Evolutionary conservation across 306 rosid genomes (phyloP), one percentile per base, ranked within the genome.

Genomic region (Corylus heterophylla): DNA sequence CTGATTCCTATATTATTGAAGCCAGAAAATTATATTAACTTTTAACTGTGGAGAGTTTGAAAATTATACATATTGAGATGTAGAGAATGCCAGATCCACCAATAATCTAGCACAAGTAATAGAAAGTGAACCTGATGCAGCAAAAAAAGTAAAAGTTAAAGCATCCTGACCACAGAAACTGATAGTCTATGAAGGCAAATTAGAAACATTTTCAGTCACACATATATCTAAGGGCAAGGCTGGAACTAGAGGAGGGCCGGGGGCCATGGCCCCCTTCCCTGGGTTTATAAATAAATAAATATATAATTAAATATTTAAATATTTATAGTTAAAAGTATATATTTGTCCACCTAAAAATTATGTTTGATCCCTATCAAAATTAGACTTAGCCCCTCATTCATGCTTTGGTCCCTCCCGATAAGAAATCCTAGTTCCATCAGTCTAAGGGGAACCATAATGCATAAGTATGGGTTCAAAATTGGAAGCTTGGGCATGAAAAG

Each of bases 1-100:
- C 98, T 70, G 89, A 81, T 91, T 95, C 98, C 98, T 95, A 78
- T 50, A 79, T 69, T 71, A 72, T 54, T 77, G 11, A 67, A 76
- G 75, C 54, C 74, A 63, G 69, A 74, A 74, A 71, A 78, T 48
- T 37, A 67, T 5, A 29, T 47, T 77, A 13, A 76, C 72, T 59
- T 79, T 56, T 54, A n/a, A 51, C 50, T 7, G 22, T 74, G 42
- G 68, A 45, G 59, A 59, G 12, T 71, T 76, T 50, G 54, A 66
- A 82, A 79, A 54, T 59, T 49, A 48, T 31, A 54, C 14, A 17
- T 61, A 69, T 12, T 5, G 17, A 11, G 39, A 62, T 12, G 42
- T 27, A 74, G 45, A 55, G 69, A 59, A 16, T 17, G 69, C 45
- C 72, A 70, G 20, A 58, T 58, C 44, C 42, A 62, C 44, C 69